Evolutionary conservation across 2,329 filamentous ascomycete species (phyloP).

Genomic region (Calonectria ilicicola): DNA sequence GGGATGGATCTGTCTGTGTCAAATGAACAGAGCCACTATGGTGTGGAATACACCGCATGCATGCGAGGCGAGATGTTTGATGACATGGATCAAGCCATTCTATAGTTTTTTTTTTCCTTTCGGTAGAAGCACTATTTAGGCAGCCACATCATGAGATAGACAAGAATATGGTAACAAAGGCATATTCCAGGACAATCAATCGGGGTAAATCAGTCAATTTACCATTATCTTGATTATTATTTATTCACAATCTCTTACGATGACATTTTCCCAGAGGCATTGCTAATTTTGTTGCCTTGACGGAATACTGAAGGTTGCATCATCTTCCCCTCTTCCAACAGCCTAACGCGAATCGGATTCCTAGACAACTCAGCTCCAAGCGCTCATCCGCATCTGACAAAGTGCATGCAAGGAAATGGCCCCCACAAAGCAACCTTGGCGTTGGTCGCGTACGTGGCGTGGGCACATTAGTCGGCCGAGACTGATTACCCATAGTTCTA

Average conservation of each 20-base stretch:
- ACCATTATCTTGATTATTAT: background rate
- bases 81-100: background rate
- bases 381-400: background rate
- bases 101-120: background rate
- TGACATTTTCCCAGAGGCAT: background rate
- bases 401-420: background rate
- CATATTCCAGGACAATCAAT: background rate
- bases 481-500: background rate
- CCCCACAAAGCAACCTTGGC: background rate
- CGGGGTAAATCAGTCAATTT: background rate
- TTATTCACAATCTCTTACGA: background rate
- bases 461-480: background rate
- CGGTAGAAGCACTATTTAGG: background rate
- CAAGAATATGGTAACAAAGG: no score
- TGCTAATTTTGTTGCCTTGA: background rate
- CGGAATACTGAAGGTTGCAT: background rate
- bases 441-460: background rate
- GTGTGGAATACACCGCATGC: background rate
- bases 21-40: background rate
- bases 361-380: background rate
- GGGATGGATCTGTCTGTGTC: background rate
- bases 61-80: background rate
- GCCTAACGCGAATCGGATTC: background rate
- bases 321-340: background rate
- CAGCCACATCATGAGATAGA: no score